These are phyloP conservation scores for Mortierella sp. DNA, from an alignment of 371 early-diverging fungal genomes.

Conservation along the genomic window DNA sequence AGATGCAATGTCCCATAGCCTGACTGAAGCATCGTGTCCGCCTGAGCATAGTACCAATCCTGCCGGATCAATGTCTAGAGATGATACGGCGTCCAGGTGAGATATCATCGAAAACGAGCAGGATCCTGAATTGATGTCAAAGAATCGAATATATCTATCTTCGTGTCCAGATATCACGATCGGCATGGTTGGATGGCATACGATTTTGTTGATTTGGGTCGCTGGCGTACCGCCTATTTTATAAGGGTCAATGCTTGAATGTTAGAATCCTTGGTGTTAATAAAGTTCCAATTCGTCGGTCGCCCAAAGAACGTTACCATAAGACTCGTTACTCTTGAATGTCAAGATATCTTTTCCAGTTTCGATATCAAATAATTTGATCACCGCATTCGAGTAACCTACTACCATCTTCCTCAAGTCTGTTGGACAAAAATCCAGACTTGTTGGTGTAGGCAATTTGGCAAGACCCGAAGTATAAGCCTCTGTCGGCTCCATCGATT, in stretches of 20 bases:
- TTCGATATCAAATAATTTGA: slow-evolving; percentile 82
- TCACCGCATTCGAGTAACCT: slow-evolving; percentile 74
- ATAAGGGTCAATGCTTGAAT: background rate
- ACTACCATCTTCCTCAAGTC: slow-evolving; percentile 74
- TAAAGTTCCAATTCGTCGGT: background rate
- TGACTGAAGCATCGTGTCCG: slow-evolving; percentile 86
- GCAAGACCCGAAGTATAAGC: slow-evolving; percentile 46
- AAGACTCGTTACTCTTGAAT: slow-evolving; percentile 70
- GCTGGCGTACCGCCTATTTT: slow-evolving; percentile 68
- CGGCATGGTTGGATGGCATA: slow-evolving; percentile 82
- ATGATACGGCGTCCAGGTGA: slow-evolving; percentile 63
- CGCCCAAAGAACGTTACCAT: slow-evolving; percentile 59
- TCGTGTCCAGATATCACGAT: slow-evolving; percentile 83
- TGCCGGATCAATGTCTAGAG: slow-evolving; percentile 76
- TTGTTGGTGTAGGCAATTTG: slow-evolving; percentile 69
- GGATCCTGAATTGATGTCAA: slow-evolving; percentile 68
- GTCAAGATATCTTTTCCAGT: slow-evolving; percentile 74
- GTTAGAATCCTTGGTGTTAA: background rate
- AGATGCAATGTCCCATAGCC: slow-evolving; percentile 81
- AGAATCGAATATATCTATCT: slow-evolving; percentile 81
- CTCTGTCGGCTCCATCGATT: slow-evolving; percentile 29
- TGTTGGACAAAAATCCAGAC: slow-evolving; percentile 74
- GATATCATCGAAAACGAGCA: slow-evolving; percentile 46
- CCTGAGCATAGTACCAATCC: slow-evolving; percentile 80
- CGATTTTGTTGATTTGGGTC: slow-evolving; percentile 84